Percentiles rank a stretch among this genome's conserved stretches.
These are phyloP conservation scores for Monosporascus sp. DNA, from an alignment of 2,329 filamentous ascomycete genomes.

Conservation along the genomic window DNA sequence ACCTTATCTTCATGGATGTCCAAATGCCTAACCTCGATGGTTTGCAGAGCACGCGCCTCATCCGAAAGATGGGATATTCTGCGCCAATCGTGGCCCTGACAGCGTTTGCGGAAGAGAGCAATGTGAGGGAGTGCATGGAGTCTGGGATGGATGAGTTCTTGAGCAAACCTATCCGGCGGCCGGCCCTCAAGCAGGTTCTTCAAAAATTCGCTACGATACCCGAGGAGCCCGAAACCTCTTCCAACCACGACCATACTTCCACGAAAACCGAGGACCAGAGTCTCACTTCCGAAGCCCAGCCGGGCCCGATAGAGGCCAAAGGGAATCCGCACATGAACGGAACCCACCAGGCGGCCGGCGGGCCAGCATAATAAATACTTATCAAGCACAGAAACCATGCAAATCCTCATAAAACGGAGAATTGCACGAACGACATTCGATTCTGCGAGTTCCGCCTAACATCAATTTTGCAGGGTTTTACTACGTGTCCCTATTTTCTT, in stretches of 20 bases:
- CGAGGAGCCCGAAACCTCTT: slow-evolving; percentile 55
- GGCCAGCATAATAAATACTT: no score
- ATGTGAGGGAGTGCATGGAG: slow-evolving; percentile 79
- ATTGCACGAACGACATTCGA: no score
- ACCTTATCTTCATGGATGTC: slow-evolving; percentile 93
- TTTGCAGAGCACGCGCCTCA: slow-evolving; percentile 77
- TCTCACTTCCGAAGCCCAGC: not conserved
- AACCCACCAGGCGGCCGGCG: not conserved
- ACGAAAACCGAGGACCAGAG: slow-evolving; percentile 7
- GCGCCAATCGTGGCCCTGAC: slow-evolving; percentile 88
- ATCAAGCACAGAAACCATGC: no score
- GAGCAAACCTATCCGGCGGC: slow-evolving; percentile 69
- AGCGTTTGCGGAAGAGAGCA: slow-evolving; percentile 85
- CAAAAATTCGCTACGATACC: slow-evolving; percentile 78
- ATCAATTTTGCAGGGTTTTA: no score
- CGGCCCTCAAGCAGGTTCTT: slow-evolving; percentile 78
- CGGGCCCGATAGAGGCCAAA: not conserved
- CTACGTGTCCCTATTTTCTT: no score
- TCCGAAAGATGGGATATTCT: slow-evolving; percentile 79
- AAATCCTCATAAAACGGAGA: no score
- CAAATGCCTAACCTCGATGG: slow-evolving; percentile 94
- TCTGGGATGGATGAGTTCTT: slow-evolving; percentile 92
- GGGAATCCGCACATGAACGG: not conserved
- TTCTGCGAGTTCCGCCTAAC: no score
- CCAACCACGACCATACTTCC: slow-evolving; percentile 17